phyloP scores from a whole-genome alignment of 1,139 yeast species.

The Pichia sp. region DNA sequence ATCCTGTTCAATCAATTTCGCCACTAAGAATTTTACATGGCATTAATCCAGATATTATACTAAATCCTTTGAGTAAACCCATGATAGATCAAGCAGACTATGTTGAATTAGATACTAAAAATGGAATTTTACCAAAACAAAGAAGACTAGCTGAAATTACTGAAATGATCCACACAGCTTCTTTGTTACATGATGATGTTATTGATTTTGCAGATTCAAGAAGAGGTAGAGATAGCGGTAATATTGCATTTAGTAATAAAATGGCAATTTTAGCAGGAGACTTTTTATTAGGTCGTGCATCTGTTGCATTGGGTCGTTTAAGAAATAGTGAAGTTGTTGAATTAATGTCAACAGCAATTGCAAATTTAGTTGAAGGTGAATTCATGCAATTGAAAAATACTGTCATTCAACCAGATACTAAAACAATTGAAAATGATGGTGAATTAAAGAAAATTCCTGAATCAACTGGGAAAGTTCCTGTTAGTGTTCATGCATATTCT shows the following conservation, averaged over 20 bases:
- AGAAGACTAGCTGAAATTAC: constrained; percentile 93
- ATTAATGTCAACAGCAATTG: constrained; percentile 89
- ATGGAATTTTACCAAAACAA: constrained; percentile 87
- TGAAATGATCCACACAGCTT: constrained; percentile 97
- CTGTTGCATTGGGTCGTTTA: constrained; percentile 88
- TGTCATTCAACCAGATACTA: constrained; percentile 49
- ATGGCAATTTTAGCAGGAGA: constrained; percentile 98
- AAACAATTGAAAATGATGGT: constrained; percentile 38
- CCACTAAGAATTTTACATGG: constrained; percentile 86
- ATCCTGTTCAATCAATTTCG: constrained; percentile 56
- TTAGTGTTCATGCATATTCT: constrained; percentile 53
- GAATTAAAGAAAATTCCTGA: constrained; percentile 47
- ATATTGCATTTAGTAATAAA: constrained; percentile 89
- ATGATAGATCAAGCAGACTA: constrained; percentile 58
- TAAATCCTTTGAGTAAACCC: constrained; percentile 80
- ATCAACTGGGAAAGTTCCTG: constrained; percentile 62
- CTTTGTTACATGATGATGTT: constrained; percentile 94
- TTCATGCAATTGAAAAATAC: constrained; percentile 97
- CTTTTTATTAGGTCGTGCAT: constrained; percentile 89
- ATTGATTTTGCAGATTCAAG: constrained; percentile 89
- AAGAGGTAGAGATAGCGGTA: constrained; percentile 87
- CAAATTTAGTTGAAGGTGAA: constrained; percentile 96
- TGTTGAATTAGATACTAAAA: constrained; percentile 44
- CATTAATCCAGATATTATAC: constrained; percentile 69
- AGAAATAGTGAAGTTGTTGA: constrained; percentile 97